Evolutionary conservation across 495 filamentous ascomycete genomes (phyloP).

Genomic region (Amniculicola lignicola): DNA sequence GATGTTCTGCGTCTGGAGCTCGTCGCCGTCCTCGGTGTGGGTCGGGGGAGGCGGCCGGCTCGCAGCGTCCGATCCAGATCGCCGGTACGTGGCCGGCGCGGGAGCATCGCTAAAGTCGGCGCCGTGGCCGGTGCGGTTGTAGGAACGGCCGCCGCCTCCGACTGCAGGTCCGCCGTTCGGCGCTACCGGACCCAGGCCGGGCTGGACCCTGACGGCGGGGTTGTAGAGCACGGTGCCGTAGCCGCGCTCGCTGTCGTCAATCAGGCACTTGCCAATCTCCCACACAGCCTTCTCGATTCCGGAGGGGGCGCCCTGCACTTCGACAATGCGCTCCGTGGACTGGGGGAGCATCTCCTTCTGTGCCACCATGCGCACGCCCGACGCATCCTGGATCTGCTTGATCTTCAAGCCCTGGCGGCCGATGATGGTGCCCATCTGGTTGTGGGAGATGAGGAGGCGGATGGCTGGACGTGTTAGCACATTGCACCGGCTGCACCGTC

Average conservation of each 20-base stretch:
- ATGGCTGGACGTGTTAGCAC: conserved; percentile 61
- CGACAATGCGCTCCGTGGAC: conserved; percentile 97
- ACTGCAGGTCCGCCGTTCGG: conserved; percentile 48
- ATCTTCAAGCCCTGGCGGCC: conserved; percentile 95
- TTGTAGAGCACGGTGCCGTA: conserved; percentile 97
- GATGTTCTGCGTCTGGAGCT: conserved; percentile 98
- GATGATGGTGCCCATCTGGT: conserved; percentile 99
- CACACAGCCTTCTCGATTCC: conserved; percentile 93
- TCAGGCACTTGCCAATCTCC: conserved; percentile 98
- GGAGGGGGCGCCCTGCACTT: conserved; percentile 88
- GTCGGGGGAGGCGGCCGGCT: conserved; percentile 69
- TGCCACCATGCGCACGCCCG: conserved; percentile 96
- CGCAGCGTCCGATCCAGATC: conserved; percentile 75
- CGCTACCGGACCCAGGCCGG: conserved; percentile 51
- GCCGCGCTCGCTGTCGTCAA: conserved; percentile 95
- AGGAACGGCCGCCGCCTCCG: conserved; percentile 56
- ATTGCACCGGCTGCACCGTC: background rate
- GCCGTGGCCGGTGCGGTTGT: conserved; percentile 92
- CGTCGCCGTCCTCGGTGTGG: conserved; percentile 91
- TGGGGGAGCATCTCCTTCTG: conserved; percentile 99
- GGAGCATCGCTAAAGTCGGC: conserved; percentile 89
- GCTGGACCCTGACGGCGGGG: conserved; percentile 79
- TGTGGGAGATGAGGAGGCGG: conserved; percentile 96
- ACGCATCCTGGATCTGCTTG: conserved; percentile 97
- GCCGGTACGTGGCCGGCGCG: conserved; percentile 61